A percentile compares a stretch with the other conserved stretches of the same genome.
These are phyloP conservation scores for Candida tammaniensis DNA, from an alignment of 805 yeast species.

Conservation along the genomic window DNA sequence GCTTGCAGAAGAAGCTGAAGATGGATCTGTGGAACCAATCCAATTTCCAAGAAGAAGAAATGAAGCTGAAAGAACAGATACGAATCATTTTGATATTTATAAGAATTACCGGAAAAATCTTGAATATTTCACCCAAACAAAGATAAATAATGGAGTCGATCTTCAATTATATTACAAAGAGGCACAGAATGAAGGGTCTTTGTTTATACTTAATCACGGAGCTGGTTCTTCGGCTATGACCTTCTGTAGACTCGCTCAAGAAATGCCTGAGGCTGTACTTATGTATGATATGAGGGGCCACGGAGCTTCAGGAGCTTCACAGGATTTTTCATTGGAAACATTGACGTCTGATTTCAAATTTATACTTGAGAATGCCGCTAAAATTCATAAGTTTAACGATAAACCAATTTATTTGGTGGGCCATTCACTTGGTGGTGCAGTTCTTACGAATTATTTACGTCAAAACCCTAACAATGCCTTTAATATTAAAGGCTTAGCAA, in stretches of 20 bases:
- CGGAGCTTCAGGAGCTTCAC: conserved; percentile 40
- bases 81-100: conserved; percentile 9
- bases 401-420: conserved; percentile 63
- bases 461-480: conserved; percentile 15
- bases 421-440: conserved; percentile 91
- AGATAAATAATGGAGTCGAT: conserved; percentile 11
- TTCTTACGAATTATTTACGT: conserved; percentile 54
- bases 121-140: conserved; percentile 10
- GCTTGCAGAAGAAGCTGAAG: conserved; percentile 17
- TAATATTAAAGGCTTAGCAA: conserved; percentile 61
- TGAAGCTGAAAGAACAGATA: conserved; percentile 12
- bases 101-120: too few species aligned
- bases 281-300: conserved; percentile 86
- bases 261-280: conserved; percentile 63
- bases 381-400: conserved; percentile 5
- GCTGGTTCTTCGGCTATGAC: conserved; percentile 89
- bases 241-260: conserved; percentile 53
- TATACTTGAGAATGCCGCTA: conserved; percentile 42
- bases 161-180: conserved; percentile 54
- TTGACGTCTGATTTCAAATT: conserved; percentile 58
- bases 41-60: background rate
- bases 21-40: background rate
- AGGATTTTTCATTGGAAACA: conserved; percentile 43
- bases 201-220: conserved; percentile 85
- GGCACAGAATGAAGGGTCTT: conserved; percentile 48